Evolutionary conservation across 2,329 filamentous ascomycete genomes (phyloP), one percentile per base, ranked within the genome.

Genomic region (Penicillium fuscoglaucum): DNA sequence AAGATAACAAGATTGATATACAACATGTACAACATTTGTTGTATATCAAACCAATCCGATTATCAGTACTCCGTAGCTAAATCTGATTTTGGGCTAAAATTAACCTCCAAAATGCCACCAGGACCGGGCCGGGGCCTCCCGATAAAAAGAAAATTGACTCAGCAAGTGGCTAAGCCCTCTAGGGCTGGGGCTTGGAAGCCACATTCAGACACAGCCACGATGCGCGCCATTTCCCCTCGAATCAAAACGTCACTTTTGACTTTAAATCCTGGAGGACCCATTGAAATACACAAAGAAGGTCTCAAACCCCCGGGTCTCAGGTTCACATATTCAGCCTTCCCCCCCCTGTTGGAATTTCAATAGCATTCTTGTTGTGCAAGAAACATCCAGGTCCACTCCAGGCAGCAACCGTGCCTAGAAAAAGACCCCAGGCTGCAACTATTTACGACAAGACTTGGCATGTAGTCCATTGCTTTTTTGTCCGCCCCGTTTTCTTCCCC

Each of bases 361-460:
- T 7, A 9, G 28, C 46, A 52, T 46, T 54, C 43, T 21, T 12
- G 31, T 12, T 15, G 41, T 40, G n/a, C 40, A 47, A 31, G 12
- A 29, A 54, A 19, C 19, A 17, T 37, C 15, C 19, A 29, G 43
- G 41, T 54, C 29, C 43, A 54, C 51, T 58, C 50, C 55, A 57
- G 55, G 55, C 55, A 54, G 21, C 50, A 54, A 35, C 37, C 3
- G 50, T 35, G 49, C 43, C 43, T 26, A 57, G 54, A 45, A 53
- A 29, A 29, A 35, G 28, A 46, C 33, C 17, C 17, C 31, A 55
- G 51, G 19, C 50, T 26, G 15, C 26, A 44, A 52, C 54, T 19
- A 44, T 37, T 44, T 24, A 9, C 37, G 6, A 51, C 46, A 26
- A 39, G 41, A 57, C 31, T 58, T 58, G 49, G 55, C 55, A 53